Percentiles rank a stretch among this genome's conserved stretches.
Evolutionary conservation across 768 basidiomycete species (phyloP).

Genomic region (Amanita muscaria): DNA sequence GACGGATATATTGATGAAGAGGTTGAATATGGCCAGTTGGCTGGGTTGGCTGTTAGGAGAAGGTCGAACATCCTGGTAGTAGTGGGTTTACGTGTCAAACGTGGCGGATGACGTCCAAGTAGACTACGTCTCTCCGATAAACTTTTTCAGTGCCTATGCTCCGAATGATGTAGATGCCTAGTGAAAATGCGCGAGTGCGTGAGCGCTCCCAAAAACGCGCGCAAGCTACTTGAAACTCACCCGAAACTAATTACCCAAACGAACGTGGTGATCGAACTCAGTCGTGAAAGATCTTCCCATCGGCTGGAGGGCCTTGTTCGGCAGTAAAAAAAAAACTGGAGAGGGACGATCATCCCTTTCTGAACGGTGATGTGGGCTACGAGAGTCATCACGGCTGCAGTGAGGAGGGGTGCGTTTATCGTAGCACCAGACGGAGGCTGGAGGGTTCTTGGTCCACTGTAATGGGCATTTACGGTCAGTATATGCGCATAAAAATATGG

Average conservation of each 20-base stretch:
- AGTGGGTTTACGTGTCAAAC: neutral
- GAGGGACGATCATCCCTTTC: slow-evolving; percentile 22
- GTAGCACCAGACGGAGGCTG: slow-evolving; percentile 29
- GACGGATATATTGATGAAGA: slow-evolving; percentile 65
- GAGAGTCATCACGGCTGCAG: slow-evolving; percentile 17
- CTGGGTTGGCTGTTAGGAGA: slow-evolving; percentile 58
- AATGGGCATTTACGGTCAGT: neutral
- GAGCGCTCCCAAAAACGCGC: neutral
- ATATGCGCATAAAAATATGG: neutral
- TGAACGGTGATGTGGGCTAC: slow-evolving; percentile 13
- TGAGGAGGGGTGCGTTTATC: slow-evolving; percentile 23
- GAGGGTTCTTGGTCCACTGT: slow-evolving; percentile 33
- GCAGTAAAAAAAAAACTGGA: slow-evolving; percentile 42
- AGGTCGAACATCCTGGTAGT: slow-evolving; percentile 47
- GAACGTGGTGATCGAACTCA: slow-evolving; percentile 39
- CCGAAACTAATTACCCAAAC: slow-evolving; percentile 50
- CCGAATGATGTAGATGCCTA: slow-evolving; percentile 44
- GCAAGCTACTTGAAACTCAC: slow-evolving; percentile 43
- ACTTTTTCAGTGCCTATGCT: slow-evolving; percentile 58
- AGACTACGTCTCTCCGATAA: slow-evolving; percentile 56
- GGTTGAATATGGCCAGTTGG: slow-evolving; percentile 69
- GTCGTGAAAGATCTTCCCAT: slow-evolving; percentile 45
- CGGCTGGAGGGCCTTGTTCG: slow-evolving; percentile 40
- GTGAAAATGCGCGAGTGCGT: neutral
- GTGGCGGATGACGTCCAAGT: neutral